Evolutionary conservation across 1,284 basidiomycete species (phyloP).

Genomic region (Ganoderma sinense): DNA sequence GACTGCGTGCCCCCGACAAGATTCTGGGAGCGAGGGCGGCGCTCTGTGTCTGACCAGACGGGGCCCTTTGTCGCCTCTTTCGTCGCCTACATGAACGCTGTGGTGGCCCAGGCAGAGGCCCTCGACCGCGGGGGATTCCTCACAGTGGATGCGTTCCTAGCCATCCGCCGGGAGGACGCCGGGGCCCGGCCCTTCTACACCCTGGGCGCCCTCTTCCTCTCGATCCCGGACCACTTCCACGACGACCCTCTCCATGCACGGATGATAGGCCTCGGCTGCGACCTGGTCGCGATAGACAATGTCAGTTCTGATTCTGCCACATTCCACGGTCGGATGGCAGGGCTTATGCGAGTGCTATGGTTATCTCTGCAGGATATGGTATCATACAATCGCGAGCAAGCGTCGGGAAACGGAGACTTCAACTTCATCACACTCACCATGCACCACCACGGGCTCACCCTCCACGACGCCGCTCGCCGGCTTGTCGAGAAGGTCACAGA

Average conservation of each 20-base stretch:
- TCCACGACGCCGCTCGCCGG: constrained; percentile 45
- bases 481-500: constrained; percentile 36
- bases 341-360: neutral
- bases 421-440: constrained; percentile 45
- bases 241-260: constrained; percentile 38
- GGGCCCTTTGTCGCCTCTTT: constrained; percentile 32
- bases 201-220: constrained; percentile 42
- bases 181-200: constrained; percentile 43
- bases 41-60: constrained; percentile 17
- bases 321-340: neutral
- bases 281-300: constrained; percentile 35
- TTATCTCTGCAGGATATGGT: constrained; percentile 32
- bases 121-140: constrained; percentile 35
- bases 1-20: neutral
- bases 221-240: constrained; percentile 42
- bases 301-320: constrained; percentile 32
- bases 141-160: constrained; percentile 41
- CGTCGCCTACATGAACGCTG: constrained; percentile 39
- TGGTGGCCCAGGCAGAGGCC: constrained; percentile 38
- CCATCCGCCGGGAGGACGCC: constrained; percentile 42
- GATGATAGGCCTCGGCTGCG: constrained; percentile 30
- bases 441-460: constrained; percentile 33
- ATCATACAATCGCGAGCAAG: constrained; percentile 48
- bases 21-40: constrained; percentile 27
- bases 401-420: constrained; percentile 42